phyloP scores from a whole-genome alignment of 768 basidiomycete genomes.

The Leccinum olivaceopallidum region DNA sequence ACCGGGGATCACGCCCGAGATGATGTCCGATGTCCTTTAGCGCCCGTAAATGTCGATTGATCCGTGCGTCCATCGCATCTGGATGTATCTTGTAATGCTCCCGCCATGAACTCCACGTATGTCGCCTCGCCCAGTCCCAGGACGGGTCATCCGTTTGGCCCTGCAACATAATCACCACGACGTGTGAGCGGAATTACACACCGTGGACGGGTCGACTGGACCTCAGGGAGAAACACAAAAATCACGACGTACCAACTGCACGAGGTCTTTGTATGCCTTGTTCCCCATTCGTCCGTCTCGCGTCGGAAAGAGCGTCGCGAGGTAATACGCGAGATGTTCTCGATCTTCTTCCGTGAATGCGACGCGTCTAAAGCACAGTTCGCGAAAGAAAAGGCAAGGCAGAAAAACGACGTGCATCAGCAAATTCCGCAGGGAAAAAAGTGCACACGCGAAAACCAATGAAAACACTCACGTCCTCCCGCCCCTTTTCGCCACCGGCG shows the following conservation, averaged over 20 bases:
- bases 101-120: conserved; percentile 64
- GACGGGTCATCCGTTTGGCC: conserved; percentile 38
- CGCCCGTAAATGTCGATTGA: conserved; percentile 32
- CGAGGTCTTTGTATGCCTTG: conserved; percentile 44
- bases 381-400: not conserved
- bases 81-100: conserved; percentile 54
- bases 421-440: not conserved
- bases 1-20: conserved; percentile 27
- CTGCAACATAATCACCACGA: conserved; percentile 1
- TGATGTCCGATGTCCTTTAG: conserved; percentile 20
- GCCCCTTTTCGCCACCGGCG: not conserved
- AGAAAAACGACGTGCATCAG: not conserved
- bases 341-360: conserved; percentile 45
- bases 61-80: conserved; percentile 40
- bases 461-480: conserved; percentile 10
- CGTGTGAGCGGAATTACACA: not conserved
- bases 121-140: conserved; percentile 39
- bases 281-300: conserved; percentile 49
- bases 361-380: conserved; percentile 17
- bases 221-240: not conserved
- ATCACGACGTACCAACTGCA: conserved; percentile 44
- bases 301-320: conserved; percentile 49
- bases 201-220: not conserved
- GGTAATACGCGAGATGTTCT: conserved; percentile 42
- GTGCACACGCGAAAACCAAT: not conserved